Base-by-base conservation (phyloP, 2,329 filamentous ascomycete species). In the Fusarium sp. region DNA sequence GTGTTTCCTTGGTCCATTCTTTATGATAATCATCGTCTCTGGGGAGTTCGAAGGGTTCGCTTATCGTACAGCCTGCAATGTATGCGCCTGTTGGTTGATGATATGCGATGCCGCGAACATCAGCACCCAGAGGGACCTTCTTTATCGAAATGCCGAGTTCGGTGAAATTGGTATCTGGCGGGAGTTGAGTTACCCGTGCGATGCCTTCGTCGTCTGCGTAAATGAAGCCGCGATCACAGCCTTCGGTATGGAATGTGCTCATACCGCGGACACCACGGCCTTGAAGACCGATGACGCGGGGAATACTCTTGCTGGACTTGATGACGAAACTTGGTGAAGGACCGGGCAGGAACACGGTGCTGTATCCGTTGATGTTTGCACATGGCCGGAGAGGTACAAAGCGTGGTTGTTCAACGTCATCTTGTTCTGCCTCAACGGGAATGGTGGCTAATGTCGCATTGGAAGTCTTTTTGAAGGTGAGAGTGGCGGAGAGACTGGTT, bases 21-120 rank as follows among this genome's bases (percentile, higher is more conserved):
- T 88, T 87, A 73, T 97, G 93, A 69, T 93, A 90, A 64, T 97
- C 91, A 70, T 95, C 95, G 73, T 97, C 94, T 57, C 93, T 93
- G 3, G 94, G 93, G 26, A 98, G 86, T 79, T 94, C 92, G 78
- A 97, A 98, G 6, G 90, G 89, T 52, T 91, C 89, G 30, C 81
- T 78, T 11, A 85, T 84, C 68, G 90, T 92, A 60, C 93, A 95
- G 7, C 90, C 93, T 18, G 95, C 83, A 4, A 94, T 89, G 77
- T 97, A 98, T 1, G 92, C 89, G 26, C 90, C 89, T 44, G 91
- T 91, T 1, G 90, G 88, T 4, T 90, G 84, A 77, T 97, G 95
- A 77, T 95, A 97, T 2, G 92, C 87, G 18, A 98, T 82, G 5
- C 90, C 88, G 67, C 91, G 87, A 14, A 95, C 85, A 64, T 97